Percentiles rank a stretch among this genome's conserved stretches.
Conservation (phyloP, 2,329 filamentous ascomycete genomes). For the Aspergillus ibericus region DNA sequence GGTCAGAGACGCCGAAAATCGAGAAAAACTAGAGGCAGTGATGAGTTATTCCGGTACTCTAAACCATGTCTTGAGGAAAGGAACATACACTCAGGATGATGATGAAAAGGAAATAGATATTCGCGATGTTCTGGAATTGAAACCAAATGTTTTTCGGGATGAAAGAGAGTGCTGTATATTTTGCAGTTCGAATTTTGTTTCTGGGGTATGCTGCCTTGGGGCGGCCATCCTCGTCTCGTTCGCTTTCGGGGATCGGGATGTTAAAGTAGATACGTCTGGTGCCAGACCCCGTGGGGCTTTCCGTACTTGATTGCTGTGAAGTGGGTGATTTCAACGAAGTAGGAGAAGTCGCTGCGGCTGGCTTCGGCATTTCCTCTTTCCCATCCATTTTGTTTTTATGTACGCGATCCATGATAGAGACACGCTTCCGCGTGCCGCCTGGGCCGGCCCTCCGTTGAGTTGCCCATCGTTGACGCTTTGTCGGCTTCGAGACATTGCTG, state of each 20-base stretch:
- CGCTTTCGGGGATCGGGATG: slow-evolving; percentile 69
- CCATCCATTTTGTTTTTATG: slow-evolving; percentile 61
- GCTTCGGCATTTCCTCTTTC: slow-evolving; percentile 68
- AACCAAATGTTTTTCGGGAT: slow-evolving; percentile 96
- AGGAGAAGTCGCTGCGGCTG: slow-evolving; percentile 41
- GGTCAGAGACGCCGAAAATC: slow-evolving; percentile 90
- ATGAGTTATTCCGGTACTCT: slow-evolving; percentile 22
- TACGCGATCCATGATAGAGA: slow-evolving; percentile 76
- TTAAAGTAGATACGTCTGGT: slow-evolving; percentile 69
- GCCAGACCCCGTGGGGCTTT: slow-evolving; percentile 44
- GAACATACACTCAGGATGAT: slow-evolving; percentile 85
- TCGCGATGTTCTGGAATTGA: slow-evolving; percentile 98
- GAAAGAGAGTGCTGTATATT: slow-evolving; percentile 94
- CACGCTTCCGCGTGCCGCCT: slow-evolving; percentile 74
- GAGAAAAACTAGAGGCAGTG: slow-evolving; percentile 71
- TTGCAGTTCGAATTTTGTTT: slow-evolving; percentile 97
- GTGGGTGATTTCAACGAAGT: slow-evolving; percentile 38
- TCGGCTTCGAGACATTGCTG: slow-evolving; percentile 59
- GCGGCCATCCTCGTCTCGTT: slow-evolving; percentile 77
- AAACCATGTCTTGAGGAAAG: not conserved
- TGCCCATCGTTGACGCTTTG: slow-evolving; percentile 88
- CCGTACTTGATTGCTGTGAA: slow-evolving; percentile 20
- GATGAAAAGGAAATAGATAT: slow-evolving; percentile 96
- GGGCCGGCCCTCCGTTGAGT: slow-evolving; percentile 81
- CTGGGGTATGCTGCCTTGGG: slow-evolving; percentile 70